These are phyloP conservation scores for Xylaria sp. DNA, from an alignment of 2,329 filamentous ascomycete species.

Conservation along the genomic window DNA sequence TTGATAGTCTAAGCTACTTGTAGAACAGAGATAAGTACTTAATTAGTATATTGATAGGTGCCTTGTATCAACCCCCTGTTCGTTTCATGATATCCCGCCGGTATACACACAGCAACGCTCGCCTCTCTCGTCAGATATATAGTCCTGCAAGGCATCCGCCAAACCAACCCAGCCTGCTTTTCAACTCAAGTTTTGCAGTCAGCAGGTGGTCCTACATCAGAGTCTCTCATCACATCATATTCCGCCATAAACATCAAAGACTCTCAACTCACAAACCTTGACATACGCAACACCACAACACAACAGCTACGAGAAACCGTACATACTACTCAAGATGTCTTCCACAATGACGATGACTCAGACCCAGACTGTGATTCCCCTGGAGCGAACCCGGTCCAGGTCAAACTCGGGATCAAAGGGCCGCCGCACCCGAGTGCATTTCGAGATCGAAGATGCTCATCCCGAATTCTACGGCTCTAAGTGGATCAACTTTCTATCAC, in stretches of 20 bases:
- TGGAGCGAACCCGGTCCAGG: constrained; percentile 33
- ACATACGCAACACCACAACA: not conserved
- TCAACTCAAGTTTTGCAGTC: constrained; percentile 10
- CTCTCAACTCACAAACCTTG: not conserved
- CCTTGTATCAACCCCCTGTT: constrained; percentile 11
- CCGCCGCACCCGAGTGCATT: constrained; percentile 39
- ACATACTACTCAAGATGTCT: constrained; percentile 32
- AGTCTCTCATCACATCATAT: constrained; percentile 15
- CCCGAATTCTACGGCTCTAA: constrained; percentile 37
- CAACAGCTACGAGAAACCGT: not conserved
- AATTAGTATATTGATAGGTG: constrained; percentile 17
- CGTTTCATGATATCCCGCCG: constrained; percentile 25
- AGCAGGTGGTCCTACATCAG: not conserved
- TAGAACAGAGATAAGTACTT: constrained; percentile 11
- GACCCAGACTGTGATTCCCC: constrained; percentile 32
- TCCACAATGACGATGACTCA: constrained; percentile 37
- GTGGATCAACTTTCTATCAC: constrained; percentile 37
- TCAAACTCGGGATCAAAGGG: constrained; percentile 37
- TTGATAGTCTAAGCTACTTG: constrained; percentile 3
- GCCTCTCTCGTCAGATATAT: constrained; percentile 35
- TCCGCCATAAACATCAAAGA: not conserved
- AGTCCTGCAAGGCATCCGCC: constrained; percentile 32
- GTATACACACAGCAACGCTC: not conserved
- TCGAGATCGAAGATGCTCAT: constrained; percentile 38
- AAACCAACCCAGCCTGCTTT: constrained; percentile 8